phyloP scores from a whole-genome alignment of 2,329 filamentous ascomycete species.

The Coniochaeta sp. region DNA sequence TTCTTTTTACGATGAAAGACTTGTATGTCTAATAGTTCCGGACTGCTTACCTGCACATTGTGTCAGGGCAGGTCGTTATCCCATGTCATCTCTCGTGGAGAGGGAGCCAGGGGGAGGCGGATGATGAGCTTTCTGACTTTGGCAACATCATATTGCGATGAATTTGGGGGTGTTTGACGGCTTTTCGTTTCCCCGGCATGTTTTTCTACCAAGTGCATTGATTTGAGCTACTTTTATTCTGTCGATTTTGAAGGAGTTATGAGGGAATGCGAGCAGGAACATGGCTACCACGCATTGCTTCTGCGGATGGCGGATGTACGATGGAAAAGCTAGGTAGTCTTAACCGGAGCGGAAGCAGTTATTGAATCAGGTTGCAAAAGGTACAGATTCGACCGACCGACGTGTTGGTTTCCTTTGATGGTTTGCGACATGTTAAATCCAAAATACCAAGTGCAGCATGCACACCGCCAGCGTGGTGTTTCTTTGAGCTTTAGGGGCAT shows the following conservation, averaged over 20 bases:
- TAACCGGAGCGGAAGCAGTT: not conserved
- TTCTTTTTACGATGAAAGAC: not conserved
- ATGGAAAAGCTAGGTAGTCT: not conserved
- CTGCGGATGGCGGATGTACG: not conserved
- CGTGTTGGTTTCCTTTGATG: not conserved
- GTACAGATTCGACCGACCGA: too few species aligned
- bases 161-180: not conserved
- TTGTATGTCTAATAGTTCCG: not conserved
- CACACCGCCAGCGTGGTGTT: not conserved
- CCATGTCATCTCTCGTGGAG: not conserved
- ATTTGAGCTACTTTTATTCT: not conserved
- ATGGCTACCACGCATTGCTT: not conserved
- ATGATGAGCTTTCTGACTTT: too few species aligned
- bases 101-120: not conserved
- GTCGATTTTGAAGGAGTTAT: not conserved
- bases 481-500: not conserved
- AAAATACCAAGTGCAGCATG: not conserved
- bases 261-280: not conserved
- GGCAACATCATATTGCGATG: not conserved
- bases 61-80: too few species aligned
- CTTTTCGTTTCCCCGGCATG: not conserved
- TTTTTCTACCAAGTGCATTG: not conserved
- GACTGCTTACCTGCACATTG: too few species aligned
- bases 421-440: not conserved
- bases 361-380: not conserved